A percentile compares a stretch with the other conserved stretches of the same genome.
These are phyloP conservation scores for Nannizzia gypsea DNA, from an alignment of 2,329 filamentous ascomycete genomes.

Conservation along the genomic window DNA sequence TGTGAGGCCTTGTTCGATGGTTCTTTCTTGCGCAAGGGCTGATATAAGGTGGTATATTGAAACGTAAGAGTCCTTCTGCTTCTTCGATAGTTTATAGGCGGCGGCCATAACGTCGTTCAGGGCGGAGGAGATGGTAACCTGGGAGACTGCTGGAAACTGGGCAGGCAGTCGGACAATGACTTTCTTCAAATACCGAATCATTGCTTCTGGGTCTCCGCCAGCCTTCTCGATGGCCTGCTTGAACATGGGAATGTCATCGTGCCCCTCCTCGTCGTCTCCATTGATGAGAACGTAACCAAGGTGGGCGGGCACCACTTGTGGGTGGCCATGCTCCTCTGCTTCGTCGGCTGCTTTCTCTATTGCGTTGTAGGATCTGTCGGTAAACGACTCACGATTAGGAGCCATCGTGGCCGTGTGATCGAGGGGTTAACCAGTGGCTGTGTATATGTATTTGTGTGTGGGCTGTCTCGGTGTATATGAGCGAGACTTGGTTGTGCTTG, in stretches of 20 bases:
- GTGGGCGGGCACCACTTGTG: slow-evolving; percentile 81
- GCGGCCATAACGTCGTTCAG: slow-evolving; percentile 74
- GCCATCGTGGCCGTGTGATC: not conserved
- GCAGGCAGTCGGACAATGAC: slow-evolving; percentile 77
- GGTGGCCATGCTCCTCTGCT: slow-evolving; percentile 80
- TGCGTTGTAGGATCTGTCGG: slow-evolving; percentile 81
- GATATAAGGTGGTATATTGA: slow-evolving; percentile 91
- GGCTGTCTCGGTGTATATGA: too few relatives aligned
- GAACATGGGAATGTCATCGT: slow-evolving; percentile 55
- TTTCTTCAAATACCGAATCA: slow-evolving; percentile 87
- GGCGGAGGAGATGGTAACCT: slow-evolving; percentile 69
- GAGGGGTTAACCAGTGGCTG: not conserved
- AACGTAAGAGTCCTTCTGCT: slow-evolving; percentile 93
- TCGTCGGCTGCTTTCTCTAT: slow-evolving; percentile 78
- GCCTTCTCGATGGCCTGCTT: slow-evolving; percentile 89
- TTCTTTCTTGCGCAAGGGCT: slow-evolving; percentile 64
- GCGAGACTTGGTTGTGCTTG: not conserved
- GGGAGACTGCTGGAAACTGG: slow-evolving; percentile 75
- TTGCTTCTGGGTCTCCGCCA: slow-evolving; percentile 78
- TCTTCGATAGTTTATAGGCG: slow-evolving; percentile 82
- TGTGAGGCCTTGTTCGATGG: slow-evolving; percentile 60
- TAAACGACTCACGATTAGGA: slow-evolving; percentile 52
- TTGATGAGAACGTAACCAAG: slow-evolving; percentile 52
- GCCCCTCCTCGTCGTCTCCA: not conserved
- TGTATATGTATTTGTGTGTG: not conserved